Percentiles rank a stretch among this genome's conserved stretches.
These are phyloP conservation scores for Beauveria bassiana DNA, from an alignment of 2,329 filamentous ascomycete genomes.

Conservation along the genomic window DNA sequence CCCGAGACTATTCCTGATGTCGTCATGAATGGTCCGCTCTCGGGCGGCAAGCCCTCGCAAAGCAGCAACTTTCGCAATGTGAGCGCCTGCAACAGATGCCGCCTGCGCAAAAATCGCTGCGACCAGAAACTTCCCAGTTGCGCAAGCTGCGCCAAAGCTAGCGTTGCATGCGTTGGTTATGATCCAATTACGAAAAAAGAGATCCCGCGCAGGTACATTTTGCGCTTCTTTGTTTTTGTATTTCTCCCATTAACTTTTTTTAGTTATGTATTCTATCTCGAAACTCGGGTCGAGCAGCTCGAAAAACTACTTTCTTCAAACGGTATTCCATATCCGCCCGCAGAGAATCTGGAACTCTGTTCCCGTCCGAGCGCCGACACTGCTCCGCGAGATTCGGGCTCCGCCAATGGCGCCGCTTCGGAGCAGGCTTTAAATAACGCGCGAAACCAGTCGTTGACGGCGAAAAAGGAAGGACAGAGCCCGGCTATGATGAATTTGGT, in stretches of 20 bases:
- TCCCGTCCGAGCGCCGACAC: slow-evolving; percentile 38
- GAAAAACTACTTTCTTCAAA: slow-evolving; percentile 66
- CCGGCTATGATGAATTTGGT: slow-evolving; percentile 64
- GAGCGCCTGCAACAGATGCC: slow-evolving; percentile 88
- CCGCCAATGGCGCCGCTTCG: slow-evolving; percentile 25
- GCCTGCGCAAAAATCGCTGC: slow-evolving; percentile 87
- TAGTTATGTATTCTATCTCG: slow-evolving; percentile 91
- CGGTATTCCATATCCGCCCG: slow-evolving; percentile 63
- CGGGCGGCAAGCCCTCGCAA: slow-evolving; percentile 41
- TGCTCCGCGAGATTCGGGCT: slow-evolving; percentile 11
- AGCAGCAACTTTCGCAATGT: slow-evolving; percentile 75
- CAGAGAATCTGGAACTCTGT: slow-evolving; percentile 59
- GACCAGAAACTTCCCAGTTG: slow-evolving; percentile 90
- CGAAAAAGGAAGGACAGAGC: slow-evolving; percentile 25
- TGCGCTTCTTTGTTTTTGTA: not conserved
- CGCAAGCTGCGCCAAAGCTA: slow-evolving; percentile 86
- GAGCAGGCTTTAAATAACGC: slow-evolving; percentile 15
- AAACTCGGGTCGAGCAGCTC: slow-evolving; percentile 76
- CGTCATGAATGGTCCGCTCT: slow-evolving; percentile 21
- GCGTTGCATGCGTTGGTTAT: slow-evolving; percentile 85
- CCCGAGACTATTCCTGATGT: slow-evolving; percentile 20
- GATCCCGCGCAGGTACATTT: slow-evolving; percentile 78
- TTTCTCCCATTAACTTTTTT: not conserved
- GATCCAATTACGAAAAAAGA: slow-evolving; percentile 95
- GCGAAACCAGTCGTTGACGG: slow-evolving; percentile 24